A percentile compares a stretch with the other conserved stretches of the same genome.
phyloP scores from a whole-genome alignment of 306 rosid species.

The Castanea sativa region DNA sequence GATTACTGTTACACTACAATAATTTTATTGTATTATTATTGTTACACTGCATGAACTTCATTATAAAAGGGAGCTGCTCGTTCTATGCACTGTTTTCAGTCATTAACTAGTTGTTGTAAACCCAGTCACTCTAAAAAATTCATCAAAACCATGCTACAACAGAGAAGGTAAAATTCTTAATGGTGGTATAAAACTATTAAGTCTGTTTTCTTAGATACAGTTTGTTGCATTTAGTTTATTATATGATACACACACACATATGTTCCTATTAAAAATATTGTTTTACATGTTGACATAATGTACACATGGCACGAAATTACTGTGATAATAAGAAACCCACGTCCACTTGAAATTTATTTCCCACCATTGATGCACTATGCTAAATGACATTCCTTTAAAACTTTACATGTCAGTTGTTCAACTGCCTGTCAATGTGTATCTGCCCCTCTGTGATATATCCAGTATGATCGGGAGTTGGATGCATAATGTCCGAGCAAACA shows the following conservation, averaged over 20 bases:
- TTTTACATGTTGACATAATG: background rate
- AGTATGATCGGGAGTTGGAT: constrained; percentile 97
- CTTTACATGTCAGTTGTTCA: constrained; percentile 84
- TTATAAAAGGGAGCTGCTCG: too few relatives aligned
- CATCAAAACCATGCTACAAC: background rate
- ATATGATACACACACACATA: too few relatives aligned
- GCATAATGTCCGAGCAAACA: constrained; percentile 71
- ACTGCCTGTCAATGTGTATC: constrained; percentile 89
- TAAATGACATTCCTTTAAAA: constrained; percentile 5
- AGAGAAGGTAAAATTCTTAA: background rate
- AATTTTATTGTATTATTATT: too few relatives aligned
- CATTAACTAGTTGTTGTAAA: constrained; percentile 10
- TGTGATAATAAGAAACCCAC: background rate
- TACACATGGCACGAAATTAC: background rate
- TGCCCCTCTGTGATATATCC: constrained; percentile 99
- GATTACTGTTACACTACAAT: too few relatives aligned
- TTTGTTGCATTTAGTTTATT: background rate
- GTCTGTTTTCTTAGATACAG: background rate
- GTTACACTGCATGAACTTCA: too few relatives aligned
- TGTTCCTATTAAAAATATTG: too few relatives aligned
- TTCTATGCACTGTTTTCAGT: background rate
- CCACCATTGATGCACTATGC: constrained; percentile 1
- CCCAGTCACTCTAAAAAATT: constrained; percentile 9
- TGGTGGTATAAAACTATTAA: background rate
- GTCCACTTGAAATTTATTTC: background rate